Evolutionary conservation across 257 asterid species (phyloP), one percentile per base, ranked within the genome.

Genomic region (Solanum tacnaense): DNA sequence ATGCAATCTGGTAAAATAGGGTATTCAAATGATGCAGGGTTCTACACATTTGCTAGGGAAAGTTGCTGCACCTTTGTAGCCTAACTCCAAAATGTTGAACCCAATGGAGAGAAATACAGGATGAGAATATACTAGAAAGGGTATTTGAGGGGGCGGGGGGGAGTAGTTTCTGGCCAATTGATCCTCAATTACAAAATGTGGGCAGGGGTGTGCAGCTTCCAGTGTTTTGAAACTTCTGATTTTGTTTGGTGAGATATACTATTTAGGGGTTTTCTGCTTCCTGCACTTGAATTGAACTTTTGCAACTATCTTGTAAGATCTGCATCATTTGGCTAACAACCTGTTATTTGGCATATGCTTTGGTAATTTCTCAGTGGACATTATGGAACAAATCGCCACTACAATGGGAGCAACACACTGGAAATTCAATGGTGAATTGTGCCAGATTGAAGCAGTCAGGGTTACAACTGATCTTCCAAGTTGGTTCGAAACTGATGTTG

Each of bases 341-440:
- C 1, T 86, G 84, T 73, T 86, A 34, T 72, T 72, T 86, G 84
- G 21, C 70, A 60, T 86, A 46, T 73, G 81, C 18, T 86, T 71
- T 73, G 67, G 23, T 1, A 46, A 85, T 85, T 41, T 74, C 38
- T 73, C 88, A 86, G 88, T 74, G 84, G 60, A 86, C 71, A 31
- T 79, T 46, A 23, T 86, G 58, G 74, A 52, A 86, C 85, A 73
- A 86, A 73, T 86, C 41, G 85, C 62, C 38, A 39, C 34, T 74
- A 86, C 75, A 52, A 72, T 86, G 88, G 88, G 88, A 46, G 88
- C 88, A 35, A 74, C 82, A 86, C 10, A 86, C 41, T 86, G 84
- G 88, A 73, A 73, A 36, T 86, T 86, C 58, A 79, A 73, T 49
- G 39, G 36, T 13, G 84, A 73, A 49, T 79, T 4, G 5, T 86